A percentile compares a stretch with the other conserved stretches of the same genome.
phyloP scores from a whole-genome alignment of 2,329 filamentous ascomycete genomes.

The Blastomyces gilchristii region DNA sequence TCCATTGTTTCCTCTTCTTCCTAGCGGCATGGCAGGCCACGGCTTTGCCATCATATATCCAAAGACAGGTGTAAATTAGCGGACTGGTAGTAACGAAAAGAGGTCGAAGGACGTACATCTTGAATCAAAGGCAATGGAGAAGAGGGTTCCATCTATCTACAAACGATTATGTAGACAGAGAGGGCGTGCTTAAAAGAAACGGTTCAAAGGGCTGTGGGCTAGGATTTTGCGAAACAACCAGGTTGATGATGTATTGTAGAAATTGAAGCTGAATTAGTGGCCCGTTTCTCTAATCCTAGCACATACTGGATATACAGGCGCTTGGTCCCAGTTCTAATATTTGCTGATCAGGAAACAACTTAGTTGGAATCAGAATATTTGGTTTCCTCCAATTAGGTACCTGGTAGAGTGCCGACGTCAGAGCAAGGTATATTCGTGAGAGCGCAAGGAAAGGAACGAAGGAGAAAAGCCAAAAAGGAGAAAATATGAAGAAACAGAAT shows the following conservation, averaged over 20 bases:
- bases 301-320: neutral
- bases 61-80: neutral
- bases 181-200: too few species aligned
- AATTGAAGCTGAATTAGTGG: neutral
- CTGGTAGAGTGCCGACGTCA: neutral
- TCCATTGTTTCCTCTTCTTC: neutral
- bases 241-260: neutral
- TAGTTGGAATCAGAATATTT: neutral
- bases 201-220: neutral
- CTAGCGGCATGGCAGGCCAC: too few species aligned
- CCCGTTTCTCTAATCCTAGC: neutral
- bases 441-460: neutral
- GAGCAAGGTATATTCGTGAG: neutral
- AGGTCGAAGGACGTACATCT: neutral
- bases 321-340: neutral
- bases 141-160: neutral
- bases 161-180: neutral
- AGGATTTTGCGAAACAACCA: neutral
- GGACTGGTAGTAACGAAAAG: neutral
- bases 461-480: conserved; percentile 2
- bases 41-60: neutral
- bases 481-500: conserved; percentile 6
- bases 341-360: neutral
- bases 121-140: neutral
- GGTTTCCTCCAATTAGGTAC: neutral